Conservation (phyloP, 176 grass and related monocot genomes). For the Triticum dicoccoides region DNA sequence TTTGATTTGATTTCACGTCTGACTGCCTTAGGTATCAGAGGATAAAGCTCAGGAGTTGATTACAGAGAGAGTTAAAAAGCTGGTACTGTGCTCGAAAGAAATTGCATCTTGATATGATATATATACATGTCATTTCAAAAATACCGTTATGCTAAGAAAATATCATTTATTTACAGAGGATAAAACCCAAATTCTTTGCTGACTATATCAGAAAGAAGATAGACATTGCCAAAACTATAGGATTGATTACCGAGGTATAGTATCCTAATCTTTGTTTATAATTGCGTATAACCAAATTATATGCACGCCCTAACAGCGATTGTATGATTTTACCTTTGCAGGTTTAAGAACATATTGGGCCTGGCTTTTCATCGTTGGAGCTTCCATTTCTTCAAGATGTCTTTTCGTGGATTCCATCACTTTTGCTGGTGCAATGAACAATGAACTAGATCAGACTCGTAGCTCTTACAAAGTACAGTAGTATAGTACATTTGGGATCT, state of each 20-base stretch:
- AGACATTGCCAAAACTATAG: neutral
- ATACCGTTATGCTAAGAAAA: neutral
- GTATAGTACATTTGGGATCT: no score
- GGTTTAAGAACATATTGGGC: neutral
- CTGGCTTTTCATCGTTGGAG: neutral
- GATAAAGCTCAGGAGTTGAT: conserved; percentile 20
- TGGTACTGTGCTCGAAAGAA: neutral
- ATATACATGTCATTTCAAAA: neutral
- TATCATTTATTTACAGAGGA: neutral
- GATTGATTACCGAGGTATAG: neutral
- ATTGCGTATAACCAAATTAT: neutral
- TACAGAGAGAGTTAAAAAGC: neutral
- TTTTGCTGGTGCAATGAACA: neutral
- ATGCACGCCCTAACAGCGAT: neutral
- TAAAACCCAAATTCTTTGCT: neutral
- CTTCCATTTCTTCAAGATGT: neutral
- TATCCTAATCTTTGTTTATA: conserved; percentile 2
- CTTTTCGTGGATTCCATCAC: neutral
- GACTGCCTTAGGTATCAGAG: conserved; percentile 7
- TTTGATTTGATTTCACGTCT: neutral
- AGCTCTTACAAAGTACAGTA: no score
- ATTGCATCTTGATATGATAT: neutral
- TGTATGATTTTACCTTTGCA: neutral
- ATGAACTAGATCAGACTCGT: no score
- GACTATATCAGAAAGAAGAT: conserved; percentile 32